Evolutionary conservation across 768 basidiomycete species (phyloP), one percentile per base, ranked within the genome.

Genomic region (Boletus subcaerulescens): DNA sequence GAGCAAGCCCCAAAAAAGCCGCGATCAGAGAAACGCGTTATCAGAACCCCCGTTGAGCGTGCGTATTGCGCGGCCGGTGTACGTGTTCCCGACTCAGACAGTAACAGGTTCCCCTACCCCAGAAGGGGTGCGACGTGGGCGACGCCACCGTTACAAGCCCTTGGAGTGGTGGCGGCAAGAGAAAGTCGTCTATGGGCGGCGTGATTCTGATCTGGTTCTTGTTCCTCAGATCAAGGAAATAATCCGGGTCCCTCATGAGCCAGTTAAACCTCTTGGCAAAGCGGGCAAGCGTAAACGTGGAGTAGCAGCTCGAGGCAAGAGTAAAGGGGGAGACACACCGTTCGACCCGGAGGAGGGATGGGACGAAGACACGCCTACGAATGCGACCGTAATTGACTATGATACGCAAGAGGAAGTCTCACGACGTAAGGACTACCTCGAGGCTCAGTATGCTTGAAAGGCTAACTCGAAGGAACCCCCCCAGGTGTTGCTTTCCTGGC

Each of bases 141-240:
- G 74, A 45, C 85, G 95, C 22, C 75, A 80, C 50, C 83, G 83
- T 32, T 84, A 83, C 62, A 73, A 74, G 46, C 96, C 95, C 5
- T 76, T 98, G 35, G 89, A 91, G 39, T 96, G 80, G 76, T 98
- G 96, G 96, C 83, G 93, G n/a, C 83, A 84, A 60, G 96, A 98
- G 73, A 87, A 85, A 58, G 81, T 93, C 22, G 85, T 94, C 3
- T 98, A 93, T 63, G 87, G 87, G 7, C 80, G 85, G 20, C 78
- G 80, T 13, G 73, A 78, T 10, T 77, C 77, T 8, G 81, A 76
- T 22, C 57, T 72, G 10, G 73, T 79, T 20, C 76, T 81, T 26
- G 85, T 89, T 12, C 78, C 88, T 1, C 80, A 78, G 63, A 87
- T 93, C 65, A 76, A 84, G 66, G 79, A 85, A 69, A 78, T 94